Conservation (phyloP, 1,284 basidiomycete genomes). For the Cutaneotrichosporon sp. region DNA sequence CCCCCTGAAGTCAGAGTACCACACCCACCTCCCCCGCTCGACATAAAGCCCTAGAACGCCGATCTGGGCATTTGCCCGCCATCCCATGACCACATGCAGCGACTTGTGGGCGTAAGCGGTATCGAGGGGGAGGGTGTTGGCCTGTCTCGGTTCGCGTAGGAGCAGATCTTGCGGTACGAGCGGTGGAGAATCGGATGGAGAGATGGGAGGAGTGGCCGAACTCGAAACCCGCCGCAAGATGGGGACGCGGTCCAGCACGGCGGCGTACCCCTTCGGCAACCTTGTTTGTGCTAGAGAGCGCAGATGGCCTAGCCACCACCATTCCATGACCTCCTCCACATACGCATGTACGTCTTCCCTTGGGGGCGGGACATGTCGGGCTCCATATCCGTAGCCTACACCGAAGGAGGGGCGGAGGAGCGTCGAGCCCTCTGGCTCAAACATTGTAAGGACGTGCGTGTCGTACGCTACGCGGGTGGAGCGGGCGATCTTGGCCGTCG, state of each 20-base stretch:
- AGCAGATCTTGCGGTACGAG: neutral
- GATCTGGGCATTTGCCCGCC: neutral
- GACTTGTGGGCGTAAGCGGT: neutral
- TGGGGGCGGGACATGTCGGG: neutral
- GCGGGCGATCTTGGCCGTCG: neutral
- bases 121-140: neutral
- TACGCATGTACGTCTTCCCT: neutral
- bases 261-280: neutral
- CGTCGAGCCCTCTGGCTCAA: neutral
- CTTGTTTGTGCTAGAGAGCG: neutral
- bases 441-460: slow-evolving; percentile 1
- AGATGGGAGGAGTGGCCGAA: neutral
- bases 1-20: slow-evolving; percentile 1
- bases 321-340: slow-evolving; percentile 5
- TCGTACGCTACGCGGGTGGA: neutral
- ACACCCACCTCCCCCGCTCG: neutral
- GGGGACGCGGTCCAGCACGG: neutral
- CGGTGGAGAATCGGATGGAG: neutral
- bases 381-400: neutral
- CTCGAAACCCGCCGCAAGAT: neutral
- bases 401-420: neutral
- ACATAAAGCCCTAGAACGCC: slow-evolving; percentile 3
- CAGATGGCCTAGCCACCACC: neutral
- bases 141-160: neutral
- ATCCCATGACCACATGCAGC: neutral